Percentiles rank a stretch among this genome's conserved stretches.
These are phyloP conservation scores for Arctium lappa DNA, from an alignment of 129 eudicot genomes.

Conservation along the genomic window DNA sequence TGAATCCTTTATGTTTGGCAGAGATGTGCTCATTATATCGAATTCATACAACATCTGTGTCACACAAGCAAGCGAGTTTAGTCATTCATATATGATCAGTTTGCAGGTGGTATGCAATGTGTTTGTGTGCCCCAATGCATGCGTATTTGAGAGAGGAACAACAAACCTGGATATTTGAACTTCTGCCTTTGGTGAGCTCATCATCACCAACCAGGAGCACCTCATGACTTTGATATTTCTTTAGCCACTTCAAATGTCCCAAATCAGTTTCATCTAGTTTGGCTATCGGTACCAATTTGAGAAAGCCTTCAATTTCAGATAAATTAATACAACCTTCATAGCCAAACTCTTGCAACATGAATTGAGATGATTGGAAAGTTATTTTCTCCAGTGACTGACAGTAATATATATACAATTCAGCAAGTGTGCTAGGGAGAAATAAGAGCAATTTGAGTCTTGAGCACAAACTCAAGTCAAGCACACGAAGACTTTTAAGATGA, in stretches of 20 bases:
- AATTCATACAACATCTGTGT: slow-evolving; percentile 29
- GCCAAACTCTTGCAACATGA: slow-evolving; percentile 16
- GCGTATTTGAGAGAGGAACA: background rate
- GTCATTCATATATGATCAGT: background rate
- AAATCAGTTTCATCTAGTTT: background rate
- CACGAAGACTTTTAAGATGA: slow-evolving; percentile 15
- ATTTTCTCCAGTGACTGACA: slow-evolving; percentile 14
- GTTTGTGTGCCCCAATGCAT: background rate
- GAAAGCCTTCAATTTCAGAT: slow-evolving; percentile 5
- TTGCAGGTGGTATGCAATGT: background rate
- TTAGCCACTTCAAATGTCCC: slow-evolving; percentile 22
- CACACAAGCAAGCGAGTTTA: background rate
- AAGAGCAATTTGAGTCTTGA: background rate
- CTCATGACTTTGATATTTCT: background rate
- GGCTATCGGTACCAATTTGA: slow-evolving; percentile 4
- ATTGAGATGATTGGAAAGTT: background rate
- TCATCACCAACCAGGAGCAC: slow-evolving; percentile 9
- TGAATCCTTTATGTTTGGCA: slow-evolving; percentile 7
- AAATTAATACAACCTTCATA: slow-evolving; percentile 12
- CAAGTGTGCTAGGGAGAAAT: slow-evolving; percentile 15
- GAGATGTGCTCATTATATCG: slow-evolving; percentile 25
- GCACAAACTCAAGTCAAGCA: slow-evolving; percentile 15
- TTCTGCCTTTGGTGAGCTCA: slow-evolving; percentile 8
- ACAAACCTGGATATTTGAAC: slow-evolving; percentile 4
- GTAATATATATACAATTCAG: slow-evolving; percentile 10